Percentiles rank a stretch among this genome's conserved stretches.
phyloP scores from a whole-genome alignment of 768 basidiomycete species.

The Termitomyces sp. region DNA sequence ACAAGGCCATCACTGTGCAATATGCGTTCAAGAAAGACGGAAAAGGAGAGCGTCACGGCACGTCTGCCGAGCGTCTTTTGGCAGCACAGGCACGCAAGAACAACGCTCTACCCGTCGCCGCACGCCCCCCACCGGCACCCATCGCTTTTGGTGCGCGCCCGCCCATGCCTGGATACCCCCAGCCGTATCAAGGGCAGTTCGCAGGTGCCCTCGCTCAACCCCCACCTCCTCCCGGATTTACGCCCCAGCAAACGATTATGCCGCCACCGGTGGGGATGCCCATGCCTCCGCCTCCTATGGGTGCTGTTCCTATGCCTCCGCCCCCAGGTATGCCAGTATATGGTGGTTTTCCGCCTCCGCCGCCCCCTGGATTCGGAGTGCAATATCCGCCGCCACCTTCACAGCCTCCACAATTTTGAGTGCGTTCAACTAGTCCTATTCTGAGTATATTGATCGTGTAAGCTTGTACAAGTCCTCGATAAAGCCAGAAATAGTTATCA shows the following conservation, averaged over 20 bases:
- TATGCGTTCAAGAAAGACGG: conserved; percentile 99
- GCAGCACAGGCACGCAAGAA: conserved; percentile 95
- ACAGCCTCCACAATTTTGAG: conserved; percentile 29
- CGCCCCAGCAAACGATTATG: conserved; percentile 64
- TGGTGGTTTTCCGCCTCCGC: conserved; percentile 54
- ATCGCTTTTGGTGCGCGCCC: conserved; percentile 62
- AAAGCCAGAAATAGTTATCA: background rate
- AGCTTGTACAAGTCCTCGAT: conserved; percentile 4
- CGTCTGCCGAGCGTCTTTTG: conserved; percentile 91
- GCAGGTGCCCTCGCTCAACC: conserved; percentile 82
- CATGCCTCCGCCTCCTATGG: conserved; percentile 27
- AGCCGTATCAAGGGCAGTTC: conserved; percentile 88
- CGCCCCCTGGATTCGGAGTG: conserved; percentile 59
- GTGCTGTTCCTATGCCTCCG: conserved; percentile 15
- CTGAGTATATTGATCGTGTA: conserved; percentile 4
- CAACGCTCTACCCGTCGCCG: conserved; percentile 77
- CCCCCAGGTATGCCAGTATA: conserved; percentile 39
- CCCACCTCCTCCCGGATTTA: conserved; percentile 76
- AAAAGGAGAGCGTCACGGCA: conserved; percentile 96
- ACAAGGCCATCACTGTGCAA: conserved; percentile 95
- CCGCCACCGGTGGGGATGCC: conserved; percentile 39
- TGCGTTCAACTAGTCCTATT: background rate
- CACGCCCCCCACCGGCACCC: conserved; percentile 70
- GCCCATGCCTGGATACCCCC: conserved; percentile 65
- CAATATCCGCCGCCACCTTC: conserved; percentile 41